Conservation (phyloP, 148 eudicot genomes). For the Nepenthes mirabilis region DNA sequence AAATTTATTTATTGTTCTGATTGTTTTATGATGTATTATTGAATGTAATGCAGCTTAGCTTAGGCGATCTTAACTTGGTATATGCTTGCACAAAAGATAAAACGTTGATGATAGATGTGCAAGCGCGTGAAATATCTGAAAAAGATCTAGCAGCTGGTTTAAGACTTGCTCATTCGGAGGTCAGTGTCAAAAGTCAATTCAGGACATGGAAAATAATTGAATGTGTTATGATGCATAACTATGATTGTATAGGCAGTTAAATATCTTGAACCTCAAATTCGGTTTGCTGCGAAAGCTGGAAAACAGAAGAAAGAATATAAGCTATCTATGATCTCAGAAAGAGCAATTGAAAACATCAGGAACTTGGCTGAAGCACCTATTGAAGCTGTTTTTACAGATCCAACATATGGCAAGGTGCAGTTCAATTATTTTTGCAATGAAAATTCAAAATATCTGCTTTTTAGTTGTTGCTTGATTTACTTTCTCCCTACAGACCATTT, state of each 20-base stretch:
- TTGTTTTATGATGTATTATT: constrained; percentile 2
- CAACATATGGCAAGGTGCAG: constrained; percentile 76
- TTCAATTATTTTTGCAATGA: background rate
- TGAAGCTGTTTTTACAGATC: constrained; percentile 85
- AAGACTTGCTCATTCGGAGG: constrained; percentile 95
- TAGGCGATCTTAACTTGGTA: constrained; percentile 90
- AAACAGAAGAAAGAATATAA: constrained; percentile 76
- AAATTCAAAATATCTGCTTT: background rate
- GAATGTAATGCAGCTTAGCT: constrained; percentile 51
- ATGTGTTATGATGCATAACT: constrained; percentile 4
- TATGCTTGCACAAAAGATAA: constrained; percentile 96
- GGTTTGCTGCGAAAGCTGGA: constrained; percentile 83
- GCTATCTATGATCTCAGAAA: constrained; percentile 69
- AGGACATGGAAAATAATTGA: background rate
- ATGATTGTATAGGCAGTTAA: constrained; percentile 60
- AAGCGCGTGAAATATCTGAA: constrained; percentile 90
- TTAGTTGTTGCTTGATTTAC: background rate
- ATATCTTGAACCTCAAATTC: constrained; percentile 87
- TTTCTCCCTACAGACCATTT: background rate
- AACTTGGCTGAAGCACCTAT: constrained; percentile 61
- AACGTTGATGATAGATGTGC: constrained; percentile 96
- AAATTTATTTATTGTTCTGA: background rate
- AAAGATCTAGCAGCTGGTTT: constrained; percentile 74
- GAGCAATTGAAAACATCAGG: constrained; percentile 63
- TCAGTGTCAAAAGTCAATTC: constrained; percentile 11